Conservation (phyloP, 192 early-diverging fungal genomes). For the Podila verticillata region DNA sequence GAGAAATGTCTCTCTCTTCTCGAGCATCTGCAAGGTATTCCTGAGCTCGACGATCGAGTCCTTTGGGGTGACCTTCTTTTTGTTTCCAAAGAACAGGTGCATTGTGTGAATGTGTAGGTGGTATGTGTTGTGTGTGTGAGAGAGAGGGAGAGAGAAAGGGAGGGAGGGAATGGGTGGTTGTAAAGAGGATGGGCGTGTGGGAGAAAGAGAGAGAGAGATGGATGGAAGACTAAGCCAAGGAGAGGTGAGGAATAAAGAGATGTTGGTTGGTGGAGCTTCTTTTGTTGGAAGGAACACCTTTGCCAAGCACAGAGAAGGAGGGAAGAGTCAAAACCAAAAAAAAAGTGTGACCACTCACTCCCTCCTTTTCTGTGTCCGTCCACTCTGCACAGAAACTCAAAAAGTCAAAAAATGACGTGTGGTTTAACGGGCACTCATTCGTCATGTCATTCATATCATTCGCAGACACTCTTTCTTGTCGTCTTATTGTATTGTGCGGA, state of each 20-base stretch:
- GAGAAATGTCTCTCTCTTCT: conserved; percentile 91
- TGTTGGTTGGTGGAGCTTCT: not conserved
- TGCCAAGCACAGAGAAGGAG: no score
- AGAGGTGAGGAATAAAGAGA: not conserved
- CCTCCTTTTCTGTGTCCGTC: no score
- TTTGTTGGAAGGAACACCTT: no score
- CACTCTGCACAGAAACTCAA: no score
- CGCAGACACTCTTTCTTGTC: no score
- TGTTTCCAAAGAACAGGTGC: conserved; percentile 78
- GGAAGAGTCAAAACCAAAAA: no score
- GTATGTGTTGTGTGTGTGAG: not conserved
- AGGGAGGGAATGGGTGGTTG: no score
- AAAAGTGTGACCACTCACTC: no score
- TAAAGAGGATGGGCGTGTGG: not conserved
- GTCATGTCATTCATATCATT: not conserved
- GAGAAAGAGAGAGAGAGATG: not conserved
- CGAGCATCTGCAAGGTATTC: conserved; percentile 92
- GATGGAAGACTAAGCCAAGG: no score
- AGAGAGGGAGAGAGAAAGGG: not conserved
- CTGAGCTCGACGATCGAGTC: conserved; percentile 94
- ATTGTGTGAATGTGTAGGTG: conserved; percentile 54
- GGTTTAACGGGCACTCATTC: no score
- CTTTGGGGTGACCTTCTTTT: conserved; percentile 82
- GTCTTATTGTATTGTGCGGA: not conserved
- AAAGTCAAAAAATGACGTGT: no score